These are phyloP conservation scores for Apostasia shenzhenica DNA, from an alignment of 106 monocot genomes.

Conservation along the genomic window DNA sequence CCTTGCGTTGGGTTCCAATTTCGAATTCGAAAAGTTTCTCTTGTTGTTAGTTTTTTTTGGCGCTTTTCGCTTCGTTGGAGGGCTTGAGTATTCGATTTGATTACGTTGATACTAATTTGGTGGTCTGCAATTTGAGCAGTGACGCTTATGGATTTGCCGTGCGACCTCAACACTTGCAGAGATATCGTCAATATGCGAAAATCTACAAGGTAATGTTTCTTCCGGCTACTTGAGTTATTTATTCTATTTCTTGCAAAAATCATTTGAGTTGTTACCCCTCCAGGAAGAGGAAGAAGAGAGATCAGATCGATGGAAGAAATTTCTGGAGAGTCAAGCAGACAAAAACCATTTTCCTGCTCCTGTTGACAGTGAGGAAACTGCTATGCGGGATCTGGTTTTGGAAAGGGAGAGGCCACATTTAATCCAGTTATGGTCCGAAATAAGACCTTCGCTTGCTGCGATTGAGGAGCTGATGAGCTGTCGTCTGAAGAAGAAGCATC, in stretches of 20 bases:
- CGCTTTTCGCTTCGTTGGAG: no score
- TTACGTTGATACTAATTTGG: no score
- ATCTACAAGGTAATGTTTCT: constrained; percentile 71
- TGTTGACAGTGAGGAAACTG: constrained; percentile 11
- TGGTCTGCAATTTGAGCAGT: constrained; percentile 33
- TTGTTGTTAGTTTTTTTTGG: no score
- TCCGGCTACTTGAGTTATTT: no score
- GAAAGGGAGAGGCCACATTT: constrained; percentile 42
- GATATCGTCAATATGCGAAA: constrained; percentile 72
- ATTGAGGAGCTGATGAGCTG: constrained; percentile 80
- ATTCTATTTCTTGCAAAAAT: no score
- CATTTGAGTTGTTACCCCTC: no score
- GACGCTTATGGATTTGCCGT: constrained; percentile 97
- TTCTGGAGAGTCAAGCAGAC: constrained; percentile 62
- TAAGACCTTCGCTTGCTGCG: constrained; percentile 66
- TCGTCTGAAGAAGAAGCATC: constrained; percentile 55
- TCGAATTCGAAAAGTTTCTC: no score
- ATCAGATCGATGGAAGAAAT: constrained; percentile 86
- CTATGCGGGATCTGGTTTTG: constrained; percentile 6
- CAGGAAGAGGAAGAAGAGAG: constrained; percentile 99
- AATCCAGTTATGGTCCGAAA: constrained; percentile 72
- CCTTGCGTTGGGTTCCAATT: no score
- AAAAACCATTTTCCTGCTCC: constrained; percentile 5
- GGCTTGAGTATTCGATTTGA: no score
- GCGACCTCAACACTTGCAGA: constrained; percentile 92